Evolutionary conservation across 148 eudicot genomes (phyloP), one percentile per base, ranked within the genome.

Genomic region (Chenopodium album): DNA sequence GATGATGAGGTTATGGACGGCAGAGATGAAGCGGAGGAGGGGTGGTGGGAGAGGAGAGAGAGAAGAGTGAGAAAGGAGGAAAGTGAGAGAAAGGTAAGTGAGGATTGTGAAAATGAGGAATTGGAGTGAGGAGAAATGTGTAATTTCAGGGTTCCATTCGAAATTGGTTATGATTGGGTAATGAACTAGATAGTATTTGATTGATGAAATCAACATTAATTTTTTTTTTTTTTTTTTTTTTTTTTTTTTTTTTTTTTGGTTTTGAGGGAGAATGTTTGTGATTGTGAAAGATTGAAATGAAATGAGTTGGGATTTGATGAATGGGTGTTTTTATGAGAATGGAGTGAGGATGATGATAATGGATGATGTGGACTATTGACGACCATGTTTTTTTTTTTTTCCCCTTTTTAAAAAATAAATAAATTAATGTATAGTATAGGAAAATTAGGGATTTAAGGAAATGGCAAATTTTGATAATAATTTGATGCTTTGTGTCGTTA

Each of bases 71-170:
- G 12, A 81, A 86, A 88, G 90, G 80, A 75, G 46, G 89, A 88
- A 50, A 62, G 96, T 89, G 78, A 91, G 85, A 46, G 85, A 10
- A 81, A 95, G 93, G 88, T 92, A 95, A 75, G 89, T 29, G 73
- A 83, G 63, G 83, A 91, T 73, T 63, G 92, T 80, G 66, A 85
- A 56, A 83, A 84, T 28, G 82, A 90, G 80, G 89, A 91, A 91
- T 29, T 63, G 76, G 54, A 84, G 86, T 17, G 97, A 70, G 68
- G 98, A 78, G 47, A 83, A 84, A 4, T 71, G 75, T 1, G 97
- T 91, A 44, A 72, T 82, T 82, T 66, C 47, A 47, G 46, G 82
- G 9, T 6, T 71, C 93, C 93, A 93, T 19, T 87, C 76, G 88
- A 91, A 95, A 9, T 82, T 77, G 72, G 83, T 46, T 73, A 92